Conservation (phyloP, 495 filamentous ascomycete species). For the Neurospora tetraspora region DNA sequence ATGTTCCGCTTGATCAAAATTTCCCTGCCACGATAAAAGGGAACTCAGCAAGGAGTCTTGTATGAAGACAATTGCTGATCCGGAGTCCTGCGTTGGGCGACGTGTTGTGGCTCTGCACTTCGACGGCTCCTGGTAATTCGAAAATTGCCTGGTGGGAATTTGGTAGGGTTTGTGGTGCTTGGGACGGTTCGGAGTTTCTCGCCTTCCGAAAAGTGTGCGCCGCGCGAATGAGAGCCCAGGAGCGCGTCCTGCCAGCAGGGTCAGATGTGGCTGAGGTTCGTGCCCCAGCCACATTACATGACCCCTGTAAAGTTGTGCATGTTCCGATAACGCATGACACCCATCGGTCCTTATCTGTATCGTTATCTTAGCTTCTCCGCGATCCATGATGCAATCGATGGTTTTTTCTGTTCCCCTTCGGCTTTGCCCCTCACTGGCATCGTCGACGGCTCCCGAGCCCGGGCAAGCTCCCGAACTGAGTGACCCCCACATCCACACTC, state of each 20-base stretch:
- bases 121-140: constrained; percentile 21
- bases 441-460: background rate
- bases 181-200: constrained; percentile 20
- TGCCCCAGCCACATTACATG: background rate
- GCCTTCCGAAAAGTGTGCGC: background rate
- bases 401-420: background rate
- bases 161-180: constrained; percentile 19
- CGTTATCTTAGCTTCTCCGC: background rate
- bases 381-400: background rate
- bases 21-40: constrained; percentile 20
- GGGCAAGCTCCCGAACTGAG: background rate
- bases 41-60: constrained; percentile 26
- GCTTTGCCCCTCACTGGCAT: background rate
- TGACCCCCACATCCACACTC: background rate
- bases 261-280: background rate
- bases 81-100: constrained; percentile 27
- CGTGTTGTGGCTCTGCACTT: constrained; percentile 28
- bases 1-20: constrained; percentile 28
- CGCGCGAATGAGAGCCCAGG: background rate
- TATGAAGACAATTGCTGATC: constrained; percentile 23
- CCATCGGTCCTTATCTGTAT: background rate
- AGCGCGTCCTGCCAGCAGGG: background rate
- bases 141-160: constrained; percentile 26
- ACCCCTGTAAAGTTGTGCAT: background rate
- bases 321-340: background rate